Evolutionary conservation across 306 rosid species (phyloP).

Genomic region (Cucurbita argyrosperma): DNA sequence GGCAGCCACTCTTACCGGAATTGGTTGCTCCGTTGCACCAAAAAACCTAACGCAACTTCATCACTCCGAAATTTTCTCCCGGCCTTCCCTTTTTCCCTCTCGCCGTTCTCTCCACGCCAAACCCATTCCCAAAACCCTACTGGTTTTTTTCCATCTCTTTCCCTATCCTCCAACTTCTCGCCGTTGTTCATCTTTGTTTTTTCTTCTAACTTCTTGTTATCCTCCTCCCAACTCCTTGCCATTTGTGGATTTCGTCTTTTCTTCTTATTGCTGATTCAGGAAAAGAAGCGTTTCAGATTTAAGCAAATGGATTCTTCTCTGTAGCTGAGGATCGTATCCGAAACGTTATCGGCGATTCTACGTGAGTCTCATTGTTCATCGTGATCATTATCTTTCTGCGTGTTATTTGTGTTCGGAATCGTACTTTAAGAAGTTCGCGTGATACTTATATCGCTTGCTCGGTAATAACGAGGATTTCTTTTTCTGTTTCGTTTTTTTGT

Average conservation of each 20-base stretch:
- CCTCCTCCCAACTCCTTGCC: not conserved
- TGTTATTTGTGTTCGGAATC: not conserved
- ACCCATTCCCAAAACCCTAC: constrained; percentile 3
- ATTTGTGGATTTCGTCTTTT: not conserved
- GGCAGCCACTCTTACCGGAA: not conserved
- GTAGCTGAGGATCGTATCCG: not conserved
- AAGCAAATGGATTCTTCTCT: not conserved
- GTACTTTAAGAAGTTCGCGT: not conserved
- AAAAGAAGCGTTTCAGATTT: not conserved
- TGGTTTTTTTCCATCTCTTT: not conserved
- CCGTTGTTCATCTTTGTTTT: not conserved
- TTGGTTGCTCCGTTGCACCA: not conserved
- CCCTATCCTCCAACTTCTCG: not conserved
- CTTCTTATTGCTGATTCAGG: not conserved
- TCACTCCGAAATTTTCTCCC: not conserved
- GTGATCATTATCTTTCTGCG: not conserved
- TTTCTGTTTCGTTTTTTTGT: too few relatives aligned
- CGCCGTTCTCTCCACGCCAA: not conserved
- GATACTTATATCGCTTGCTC: not conserved
- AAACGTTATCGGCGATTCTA: not conserved
- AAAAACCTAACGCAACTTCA: not conserved
- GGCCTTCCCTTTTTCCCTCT: not conserved
- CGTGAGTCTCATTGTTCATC: not conserved
- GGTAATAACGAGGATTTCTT: not conserved
- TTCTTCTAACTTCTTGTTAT: not conserved